These are phyloP conservation scores for Candida argentea DNA, from an alignment of 805 yeast species.

Conservation along the genomic window DNA sequence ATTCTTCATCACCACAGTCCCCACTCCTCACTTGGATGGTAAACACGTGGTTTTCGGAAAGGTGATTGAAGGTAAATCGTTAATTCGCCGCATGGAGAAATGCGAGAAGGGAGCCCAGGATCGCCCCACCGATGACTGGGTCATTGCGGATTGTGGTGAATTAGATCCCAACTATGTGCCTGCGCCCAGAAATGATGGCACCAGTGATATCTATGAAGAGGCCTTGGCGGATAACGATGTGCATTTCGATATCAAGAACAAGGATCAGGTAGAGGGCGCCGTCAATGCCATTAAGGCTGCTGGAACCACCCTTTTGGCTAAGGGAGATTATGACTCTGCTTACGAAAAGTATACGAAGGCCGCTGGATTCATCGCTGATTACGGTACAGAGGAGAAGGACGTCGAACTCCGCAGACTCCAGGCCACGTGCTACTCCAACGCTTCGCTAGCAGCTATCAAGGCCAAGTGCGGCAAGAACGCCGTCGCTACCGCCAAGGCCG, in stretches of 20 bases:
- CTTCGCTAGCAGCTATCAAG: slow-evolving; percentile 67
- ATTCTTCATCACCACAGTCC: slow-evolving; percentile 85
- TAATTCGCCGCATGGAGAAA: slow-evolving; percentile 71
- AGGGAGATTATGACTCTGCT: slow-evolving; percentile 47
- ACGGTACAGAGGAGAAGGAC: slow-evolving; percentile 45
- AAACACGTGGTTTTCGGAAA: slow-evolving; percentile 96
- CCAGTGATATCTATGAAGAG: slow-evolving; percentile 79
- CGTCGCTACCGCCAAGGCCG: slow-evolving; percentile 53
- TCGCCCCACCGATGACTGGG: slow-evolving; percentile 61
- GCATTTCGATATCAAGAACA: slow-evolving; percentile 45
- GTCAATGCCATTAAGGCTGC: slow-evolving; percentile 58
- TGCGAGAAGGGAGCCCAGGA: slow-evolving; percentile 56
- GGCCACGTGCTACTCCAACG: slow-evolving; percentile 57
- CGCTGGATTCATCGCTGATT: slow-evolving; percentile 55
- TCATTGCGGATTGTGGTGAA: slow-evolving; percentile 71
- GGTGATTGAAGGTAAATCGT: slow-evolving; percentile 69
- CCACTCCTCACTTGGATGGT: slow-evolving; percentile 90
- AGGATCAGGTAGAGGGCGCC: slow-evolving; percentile 61
- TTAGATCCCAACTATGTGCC: slow-evolving; percentile 52
- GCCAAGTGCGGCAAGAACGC: slow-evolving; percentile 44
- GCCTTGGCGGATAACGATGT: slow-evolving; percentile 65
- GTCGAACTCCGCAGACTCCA: slow-evolving; percentile 43
- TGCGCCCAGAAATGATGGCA: slow-evolving; percentile 55
- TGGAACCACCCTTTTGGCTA: slow-evolving; percentile 69
- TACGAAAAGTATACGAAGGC: slow-evolving; percentile 67